A percentile compares a stretch with the other conserved stretches of the same genome.
Conservation (phyloP, 2,329 filamentous ascomycete species). For the Diaporthe vaccinii region DNA sequence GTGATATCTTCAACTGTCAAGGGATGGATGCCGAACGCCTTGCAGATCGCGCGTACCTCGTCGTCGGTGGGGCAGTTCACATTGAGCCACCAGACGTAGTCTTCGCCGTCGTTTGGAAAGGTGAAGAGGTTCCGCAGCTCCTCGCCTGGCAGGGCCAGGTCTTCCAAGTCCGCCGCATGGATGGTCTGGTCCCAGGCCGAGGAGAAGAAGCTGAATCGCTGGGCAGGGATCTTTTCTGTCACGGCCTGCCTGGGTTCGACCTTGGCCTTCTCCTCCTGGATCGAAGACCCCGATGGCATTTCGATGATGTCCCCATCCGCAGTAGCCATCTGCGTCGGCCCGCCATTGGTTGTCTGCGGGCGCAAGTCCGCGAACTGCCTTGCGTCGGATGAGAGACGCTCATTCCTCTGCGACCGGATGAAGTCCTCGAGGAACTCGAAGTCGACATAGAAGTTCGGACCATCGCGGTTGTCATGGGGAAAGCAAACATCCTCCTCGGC, state of each 20-base stretch:
- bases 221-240: conserved; percentile 49
- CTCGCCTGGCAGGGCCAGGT: conserved; percentile 89
- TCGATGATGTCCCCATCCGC: conserved; percentile 70
- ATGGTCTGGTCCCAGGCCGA: conserved; percentile 95
- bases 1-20: conserved; percentile 96
- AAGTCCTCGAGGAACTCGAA: conserved; percentile 96
- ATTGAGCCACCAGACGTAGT: conserved; percentile 99
- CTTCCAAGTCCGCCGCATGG: conserved; percentile 89
- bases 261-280: conserved; percentile 61
- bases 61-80: conserved; percentile 91
- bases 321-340: conserved; percentile 57
- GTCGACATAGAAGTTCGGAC: conserved; percentile 87
- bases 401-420: conserved; percentile 66
- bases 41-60: conserved; percentile 88
- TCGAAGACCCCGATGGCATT: conserved; percentile 62
- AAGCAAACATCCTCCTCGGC: conserved; percentile 90
- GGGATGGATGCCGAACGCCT: conserved; percentile 95
- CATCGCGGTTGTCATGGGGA: conserved; percentile 75
- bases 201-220: conserved; percentile 94
- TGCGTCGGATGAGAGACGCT: conserved; percentile 55
- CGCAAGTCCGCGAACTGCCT: conserved; percentile 74
- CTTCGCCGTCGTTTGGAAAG: conserved; percentile 70
- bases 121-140: conserved; percentile 89
- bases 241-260: conserved; percentile 53
- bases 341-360: conserved; percentile 50